phyloP scores from a whole-genome alignment of 345 rosid species.

The Draba incana region DNA sequence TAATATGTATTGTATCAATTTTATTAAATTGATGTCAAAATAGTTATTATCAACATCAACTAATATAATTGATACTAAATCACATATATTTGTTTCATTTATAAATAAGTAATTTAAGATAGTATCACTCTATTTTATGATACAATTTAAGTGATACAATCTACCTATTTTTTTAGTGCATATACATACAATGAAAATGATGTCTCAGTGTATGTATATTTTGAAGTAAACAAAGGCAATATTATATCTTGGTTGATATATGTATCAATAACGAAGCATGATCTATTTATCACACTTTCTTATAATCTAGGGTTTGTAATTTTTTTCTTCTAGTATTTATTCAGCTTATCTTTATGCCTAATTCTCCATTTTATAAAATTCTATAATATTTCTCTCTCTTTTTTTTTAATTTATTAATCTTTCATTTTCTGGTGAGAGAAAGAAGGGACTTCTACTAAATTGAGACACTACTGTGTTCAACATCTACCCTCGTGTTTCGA shows the following conservation, averaged over 20 bases:
- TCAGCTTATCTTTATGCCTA: conserved; percentile 33
- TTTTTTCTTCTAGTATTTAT: conserved; percentile 2
- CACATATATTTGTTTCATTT: no score
- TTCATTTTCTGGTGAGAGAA: conserved; percentile 37
- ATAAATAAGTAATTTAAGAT: no score
- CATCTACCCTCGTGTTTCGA: conserved; percentile 29
- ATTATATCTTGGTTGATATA: no score
- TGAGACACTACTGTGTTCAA: conserved; percentile 36
- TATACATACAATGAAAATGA: background rate
- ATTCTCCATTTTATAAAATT: background rate
- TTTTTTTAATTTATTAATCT: conserved; percentile 7
- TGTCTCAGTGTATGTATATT: conserved; percentile 2
- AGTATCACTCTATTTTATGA: no score
- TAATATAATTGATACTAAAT: no score
- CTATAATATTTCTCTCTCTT: background rate
- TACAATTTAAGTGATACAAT: no score
- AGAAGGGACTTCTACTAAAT: conserved; percentile 30
- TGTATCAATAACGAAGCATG: background rate
- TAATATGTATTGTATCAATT: no score
- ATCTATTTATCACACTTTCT: conserved; percentile 6
- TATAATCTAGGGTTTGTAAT: conserved; percentile 3
- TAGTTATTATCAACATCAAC: no score
- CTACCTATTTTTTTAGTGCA: no score
- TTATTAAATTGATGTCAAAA: no score
- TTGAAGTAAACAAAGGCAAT: background rate